Evolutionary conservation across 2,329 filamentous ascomycete genomes (phyloP).

Genomic region (Pezicula carpinea): DNA sequence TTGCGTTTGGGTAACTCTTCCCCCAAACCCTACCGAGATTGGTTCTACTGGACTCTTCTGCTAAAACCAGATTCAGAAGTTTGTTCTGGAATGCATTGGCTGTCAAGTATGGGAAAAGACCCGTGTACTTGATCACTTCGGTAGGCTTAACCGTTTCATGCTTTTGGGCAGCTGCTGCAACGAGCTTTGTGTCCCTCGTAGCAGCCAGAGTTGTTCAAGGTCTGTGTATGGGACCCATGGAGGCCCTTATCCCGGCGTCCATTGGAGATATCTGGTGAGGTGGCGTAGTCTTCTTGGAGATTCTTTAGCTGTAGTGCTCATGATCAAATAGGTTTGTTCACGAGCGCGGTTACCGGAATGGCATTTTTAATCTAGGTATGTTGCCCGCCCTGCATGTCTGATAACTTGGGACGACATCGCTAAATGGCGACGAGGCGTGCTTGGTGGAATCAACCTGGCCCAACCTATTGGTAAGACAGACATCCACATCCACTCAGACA

Average conservation of each 20-base stretch:
- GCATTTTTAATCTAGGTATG: slow-evolving; percentile 34
- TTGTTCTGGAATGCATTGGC: slow-evolving; percentile 35
- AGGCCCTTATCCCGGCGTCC: slow-evolving; percentile 25
- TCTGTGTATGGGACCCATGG: slow-evolving; percentile 12
- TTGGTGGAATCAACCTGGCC: slow-evolving; percentile 37
- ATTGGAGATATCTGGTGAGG: slow-evolving; percentile 35
- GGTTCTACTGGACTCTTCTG: too few relatives aligned
- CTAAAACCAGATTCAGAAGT: slow-evolving; percentile 14
- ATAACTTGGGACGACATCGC: too few relatives aligned
- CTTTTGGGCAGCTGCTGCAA: slow-evolving; percentile 30
- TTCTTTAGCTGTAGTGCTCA: background rate
- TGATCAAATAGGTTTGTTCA: slow-evolving; percentile 32
- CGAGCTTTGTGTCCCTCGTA: slow-evolving; percentile 31
- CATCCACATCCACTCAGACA: too few relatives aligned
- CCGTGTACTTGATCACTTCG: slow-evolving; percentile 28
- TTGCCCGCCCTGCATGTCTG: too few relatives aligned
- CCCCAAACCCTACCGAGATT: too few relatives aligned
- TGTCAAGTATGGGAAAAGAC: slow-evolving; percentile 22
- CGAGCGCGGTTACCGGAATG: slow-evolving; percentile 35
- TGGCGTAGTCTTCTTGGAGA: background rate
- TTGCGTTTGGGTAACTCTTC: slow-evolving; percentile 24
- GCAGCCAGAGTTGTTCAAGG: slow-evolving; percentile 23
- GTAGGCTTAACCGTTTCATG: slow-evolving; percentile 29
- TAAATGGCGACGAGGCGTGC: slow-evolving; percentile 18
- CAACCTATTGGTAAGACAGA: slow-evolving; percentile 31